These are phyloP conservation scores for Cnidoscolus chayamansa DNA, from an alignment of 441 rosid genomes.

Conservation along the genomic window DNA sequence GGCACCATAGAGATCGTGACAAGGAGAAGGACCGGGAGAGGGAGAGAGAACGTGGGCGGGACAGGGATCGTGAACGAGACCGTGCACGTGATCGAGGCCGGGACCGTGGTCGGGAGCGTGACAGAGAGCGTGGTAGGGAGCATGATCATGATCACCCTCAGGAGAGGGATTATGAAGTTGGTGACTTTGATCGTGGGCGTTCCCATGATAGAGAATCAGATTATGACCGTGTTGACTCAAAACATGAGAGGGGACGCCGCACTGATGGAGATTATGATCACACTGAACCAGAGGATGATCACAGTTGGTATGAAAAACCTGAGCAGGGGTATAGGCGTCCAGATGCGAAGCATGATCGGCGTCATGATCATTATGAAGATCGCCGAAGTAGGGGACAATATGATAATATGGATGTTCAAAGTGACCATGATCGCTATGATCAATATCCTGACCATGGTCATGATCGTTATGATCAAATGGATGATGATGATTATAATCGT, in stretches of 20 bases:
- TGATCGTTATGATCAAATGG: slow-evolving; percentile 54
- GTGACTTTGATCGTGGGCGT: slow-evolving; percentile 51
- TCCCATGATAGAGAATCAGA: slow-evolving; percentile 67
- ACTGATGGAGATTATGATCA: slow-evolving; percentile 56
- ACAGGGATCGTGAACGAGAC: slow-evolving; percentile 44
- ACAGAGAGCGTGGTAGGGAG: slow-evolving; percentile 37
- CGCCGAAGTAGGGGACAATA: slow-evolving; percentile 45
- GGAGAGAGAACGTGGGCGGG: slow-evolving; percentile 36
- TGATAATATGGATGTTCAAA: slow-evolving; percentile 39
- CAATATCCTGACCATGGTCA: slow-evolving; percentile 54
- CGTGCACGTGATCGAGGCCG: slow-evolving; percentile 27
- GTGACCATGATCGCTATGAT: slow-evolving; percentile 55
- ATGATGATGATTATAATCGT: slow-evolving; percentile 48
- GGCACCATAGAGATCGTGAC: slow-evolving; percentile 76
- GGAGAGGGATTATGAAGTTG: slow-evolving; percentile 60
- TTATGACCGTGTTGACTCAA: slow-evolving; percentile 54
- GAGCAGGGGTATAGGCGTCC: slow-evolving; percentile 42
- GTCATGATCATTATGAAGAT: slow-evolving; percentile 52
- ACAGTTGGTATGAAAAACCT: slow-evolving; percentile 54
- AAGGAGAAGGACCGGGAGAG: slow-evolving; percentile 57
- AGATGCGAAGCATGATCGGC: slow-evolving; percentile 38
- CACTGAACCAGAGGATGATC: slow-evolving; percentile 51
- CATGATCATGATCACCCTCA: slow-evolving; percentile 45
- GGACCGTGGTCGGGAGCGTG: slow-evolving; percentile 47
- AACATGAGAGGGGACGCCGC: slow-evolving; percentile 54